A percentile compares a stretch with the other conserved stretches of the same genome.
Conservation (phyloP, 345 rosid species). For the Nasturtium officinale region DNA sequence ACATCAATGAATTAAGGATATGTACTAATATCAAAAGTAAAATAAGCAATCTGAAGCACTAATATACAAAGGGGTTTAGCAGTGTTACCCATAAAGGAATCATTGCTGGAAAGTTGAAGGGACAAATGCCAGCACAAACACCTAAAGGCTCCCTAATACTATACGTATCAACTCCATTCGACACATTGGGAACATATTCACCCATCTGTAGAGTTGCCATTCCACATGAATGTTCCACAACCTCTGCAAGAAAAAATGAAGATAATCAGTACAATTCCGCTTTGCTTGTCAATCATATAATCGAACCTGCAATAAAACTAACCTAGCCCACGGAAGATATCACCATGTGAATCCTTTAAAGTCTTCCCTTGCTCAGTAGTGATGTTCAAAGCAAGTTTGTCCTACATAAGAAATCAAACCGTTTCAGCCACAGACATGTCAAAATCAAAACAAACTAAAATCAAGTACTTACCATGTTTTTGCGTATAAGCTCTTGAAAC, state of each 20-base stretch:
- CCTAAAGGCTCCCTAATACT: constrained; percentile 96
- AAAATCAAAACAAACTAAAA: background rate
- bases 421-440: constrained; percentile 3
- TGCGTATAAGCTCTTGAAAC: constrained; percentile 90
- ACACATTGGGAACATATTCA: constrained; percentile 85
- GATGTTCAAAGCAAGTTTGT: constrained; percentile 85
- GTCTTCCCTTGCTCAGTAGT: constrained; percentile 98
- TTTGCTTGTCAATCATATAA: constrained; percentile 11
- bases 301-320: constrained; percentile 24
- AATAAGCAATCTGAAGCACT: background rate
- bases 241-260: constrained; percentile 57
- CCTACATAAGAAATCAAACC: constrained; percentile 48
- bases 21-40: background rate
- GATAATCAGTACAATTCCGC: background rate
- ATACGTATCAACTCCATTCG: constrained; percentile 90
- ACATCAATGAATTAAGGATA: background rate
- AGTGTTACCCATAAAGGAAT: constrained; percentile 91
- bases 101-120: constrained; percentile 99
- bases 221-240: constrained; percentile 98
- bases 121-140: constrained; percentile 97
- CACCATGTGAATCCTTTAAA: constrained; percentile 96
- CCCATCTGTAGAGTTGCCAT: constrained; percentile 97
- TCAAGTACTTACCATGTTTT: constrained; percentile 62
- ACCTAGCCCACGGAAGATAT: constrained; percentile 97
- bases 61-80: background rate